Conservation (phyloP, 768 basidiomycete species). For the Glaciozyma antarctica region DNA sequence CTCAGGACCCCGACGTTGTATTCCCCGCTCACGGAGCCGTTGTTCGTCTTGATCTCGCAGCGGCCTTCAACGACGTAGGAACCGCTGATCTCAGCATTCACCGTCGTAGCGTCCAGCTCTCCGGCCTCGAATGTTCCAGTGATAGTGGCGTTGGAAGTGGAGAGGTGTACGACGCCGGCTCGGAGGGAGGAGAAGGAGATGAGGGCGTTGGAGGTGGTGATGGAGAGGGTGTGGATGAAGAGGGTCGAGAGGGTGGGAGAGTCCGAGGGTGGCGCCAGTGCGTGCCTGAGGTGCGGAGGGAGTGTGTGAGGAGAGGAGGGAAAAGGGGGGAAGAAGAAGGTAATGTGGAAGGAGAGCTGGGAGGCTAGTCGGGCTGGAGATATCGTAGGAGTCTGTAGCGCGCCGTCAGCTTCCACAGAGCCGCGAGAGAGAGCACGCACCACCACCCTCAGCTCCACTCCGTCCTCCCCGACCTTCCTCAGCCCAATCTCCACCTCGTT, state of each 20-base stretch:
- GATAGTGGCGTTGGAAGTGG: not conserved
- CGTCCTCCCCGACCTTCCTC: conserved; percentile 2
- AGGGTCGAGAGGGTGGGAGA: not conserved
- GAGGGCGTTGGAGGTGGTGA: conserved; percentile 1
- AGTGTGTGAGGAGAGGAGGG: not conserved
- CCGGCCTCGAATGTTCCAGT: not conserved
- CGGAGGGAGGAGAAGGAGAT: not conserved
- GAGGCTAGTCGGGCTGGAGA: conserved; percentile 4
- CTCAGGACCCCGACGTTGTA: not conserved
- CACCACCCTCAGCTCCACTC: not conserved
- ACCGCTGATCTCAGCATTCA: not conserved
- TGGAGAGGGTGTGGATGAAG: not conserved
- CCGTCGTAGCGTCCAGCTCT: not conserved
- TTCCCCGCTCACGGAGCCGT: not conserved
- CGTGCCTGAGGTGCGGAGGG: conserved; percentile 3
- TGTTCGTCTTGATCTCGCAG: not conserved
- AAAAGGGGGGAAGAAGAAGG: conserved; percentile 8
- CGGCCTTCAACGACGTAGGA: not conserved
- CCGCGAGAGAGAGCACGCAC: not conserved
- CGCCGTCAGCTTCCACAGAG: too few species aligned
- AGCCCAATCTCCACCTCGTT: not conserved
- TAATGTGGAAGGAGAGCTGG: conserved; percentile 14
- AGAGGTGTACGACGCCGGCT: not conserved
- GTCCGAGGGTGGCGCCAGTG: conserved; percentile 7
- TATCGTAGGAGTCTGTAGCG: not conserved